Evolutionary conservation across 257 asterid species (phyloP).

Genomic region (Lycium ferocissimum): DNA sequence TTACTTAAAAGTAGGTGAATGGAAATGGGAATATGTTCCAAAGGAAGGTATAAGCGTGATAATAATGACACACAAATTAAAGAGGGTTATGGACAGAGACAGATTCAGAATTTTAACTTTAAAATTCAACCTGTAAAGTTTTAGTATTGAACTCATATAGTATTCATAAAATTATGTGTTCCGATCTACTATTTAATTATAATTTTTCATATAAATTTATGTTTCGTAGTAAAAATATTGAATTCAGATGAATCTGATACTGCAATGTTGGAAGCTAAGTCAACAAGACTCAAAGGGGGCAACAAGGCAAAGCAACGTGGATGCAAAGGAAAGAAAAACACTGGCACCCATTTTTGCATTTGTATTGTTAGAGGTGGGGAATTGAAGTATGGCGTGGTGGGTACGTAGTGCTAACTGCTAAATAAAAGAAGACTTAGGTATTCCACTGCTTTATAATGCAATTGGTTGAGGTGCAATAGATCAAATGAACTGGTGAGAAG

Average conservation of each 20-base stretch:
- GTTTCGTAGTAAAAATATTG: background rate
- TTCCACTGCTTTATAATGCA: conserved; percentile 3
- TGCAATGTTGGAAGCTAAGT: background rate
- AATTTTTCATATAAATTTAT: background rate
- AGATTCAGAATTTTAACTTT: background rate
- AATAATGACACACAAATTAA: background rate
- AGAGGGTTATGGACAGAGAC: background rate
- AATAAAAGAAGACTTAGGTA: background rate
- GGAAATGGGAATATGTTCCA: background rate
- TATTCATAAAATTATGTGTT: background rate
- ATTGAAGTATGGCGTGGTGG: background rate
- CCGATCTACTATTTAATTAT: background rate
- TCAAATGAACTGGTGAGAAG: background rate
- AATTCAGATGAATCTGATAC: background rate
- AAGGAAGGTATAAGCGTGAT: background rate
- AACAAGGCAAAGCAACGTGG: conserved; percentile 42
- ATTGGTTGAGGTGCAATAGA: background rate
- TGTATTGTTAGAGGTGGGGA: background rate
- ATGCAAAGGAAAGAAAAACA: conserved; percentile 38
- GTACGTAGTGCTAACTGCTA: conserved; percentile 11
- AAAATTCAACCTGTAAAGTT: background rate
- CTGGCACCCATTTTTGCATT: background rate
- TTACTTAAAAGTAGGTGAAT: background rate
- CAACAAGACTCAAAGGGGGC: conserved; percentile 26
- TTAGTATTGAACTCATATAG: background rate